A percentile compares a stretch with the other conserved stretches of the same genome.
phyloP scores from a whole-genome alignment of 805 yeast species.

The Barnettozyma sucrosica region DNA sequence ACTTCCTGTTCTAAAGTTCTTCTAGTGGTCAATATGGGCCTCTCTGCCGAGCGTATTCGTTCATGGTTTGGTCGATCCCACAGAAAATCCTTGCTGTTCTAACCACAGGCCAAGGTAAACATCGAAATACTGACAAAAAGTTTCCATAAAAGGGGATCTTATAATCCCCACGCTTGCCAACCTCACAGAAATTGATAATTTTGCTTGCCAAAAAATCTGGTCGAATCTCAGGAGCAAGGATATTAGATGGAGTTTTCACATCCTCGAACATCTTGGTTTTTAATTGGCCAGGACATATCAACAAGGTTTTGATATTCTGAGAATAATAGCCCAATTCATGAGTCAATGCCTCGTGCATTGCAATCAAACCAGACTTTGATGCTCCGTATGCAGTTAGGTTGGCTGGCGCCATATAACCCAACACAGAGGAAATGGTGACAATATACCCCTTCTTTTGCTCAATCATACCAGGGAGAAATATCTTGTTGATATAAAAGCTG shows the following conservation, averaged over 20 bases:
- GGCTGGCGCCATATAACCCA: conserved; percentile 85
- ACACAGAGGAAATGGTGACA: conserved; percentile 75
- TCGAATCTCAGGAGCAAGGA: conserved; percentile 79
- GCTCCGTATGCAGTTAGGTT: conserved; percentile 79
- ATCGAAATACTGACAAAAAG: conserved; percentile 64
- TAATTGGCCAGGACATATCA: conserved; percentile 86
- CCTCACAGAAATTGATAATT: conserved; percentile 48
- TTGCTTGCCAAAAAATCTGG: conserved; percentile 58
- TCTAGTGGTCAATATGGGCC: background rate
- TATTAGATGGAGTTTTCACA: conserved; percentile 64
- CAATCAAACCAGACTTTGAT: conserved; percentile 79
- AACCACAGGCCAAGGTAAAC: conserved; percentile 62
- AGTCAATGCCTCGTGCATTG: conserved; percentile 75
- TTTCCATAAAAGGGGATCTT: conserved; percentile 74
- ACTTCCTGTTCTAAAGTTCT: background rate
- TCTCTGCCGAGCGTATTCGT: background rate
- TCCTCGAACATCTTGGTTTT: conserved; percentile 68
- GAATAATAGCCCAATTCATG: conserved; percentile 53
- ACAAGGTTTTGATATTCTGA: conserved; percentile 61
- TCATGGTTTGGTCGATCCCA: conserved; percentile 43
- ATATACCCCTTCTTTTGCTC: conserved; percentile 59
- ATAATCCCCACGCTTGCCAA: conserved; percentile 64
- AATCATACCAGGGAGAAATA: conserved; percentile 72
- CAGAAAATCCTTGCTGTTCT: conserved; percentile 36
- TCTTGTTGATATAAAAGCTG: conserved; percentile 61